phyloP scores from a whole-genome alignment of 176 grass and related monocot species.

The Carex pumila region DNA sequence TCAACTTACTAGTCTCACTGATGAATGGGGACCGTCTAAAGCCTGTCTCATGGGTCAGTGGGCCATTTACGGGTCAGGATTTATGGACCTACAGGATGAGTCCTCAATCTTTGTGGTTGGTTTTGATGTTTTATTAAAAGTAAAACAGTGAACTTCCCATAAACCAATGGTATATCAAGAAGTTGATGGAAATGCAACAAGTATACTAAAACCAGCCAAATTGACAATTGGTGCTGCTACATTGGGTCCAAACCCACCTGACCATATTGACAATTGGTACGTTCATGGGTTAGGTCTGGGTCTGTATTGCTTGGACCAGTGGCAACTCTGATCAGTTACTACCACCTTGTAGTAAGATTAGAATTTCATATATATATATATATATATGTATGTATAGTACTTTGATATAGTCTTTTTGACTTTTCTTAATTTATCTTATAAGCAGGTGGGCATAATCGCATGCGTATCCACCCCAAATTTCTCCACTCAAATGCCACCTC shows the following conservation, averaged over 20 bases:
- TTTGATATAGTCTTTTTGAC: conserved; percentile 8
- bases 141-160: not conserved
- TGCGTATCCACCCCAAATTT: conserved; percentile 59
- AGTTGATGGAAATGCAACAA: not conserved
- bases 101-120: not conserved
- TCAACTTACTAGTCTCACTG: not conserved
- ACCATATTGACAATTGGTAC: not conserved
- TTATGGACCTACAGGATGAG: not conserved
- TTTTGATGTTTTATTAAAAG: not conserved
- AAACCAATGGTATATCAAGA: not conserved
- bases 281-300: conserved; percentile 1
- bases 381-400: not conserved
- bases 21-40: not conserved
- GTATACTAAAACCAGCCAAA: not conserved
- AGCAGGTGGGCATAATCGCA: conserved; percentile 35
- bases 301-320: not conserved
- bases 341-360: not conserved
- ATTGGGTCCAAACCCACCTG: not conserved
- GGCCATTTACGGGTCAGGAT: not conserved
- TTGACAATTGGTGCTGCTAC: not conserved
- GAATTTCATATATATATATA: not conserved
- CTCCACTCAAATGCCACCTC: conserved; percentile 70
- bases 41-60: not conserved
- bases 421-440: conserved; percentile 6
- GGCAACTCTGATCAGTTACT: not conserved